phyloP scores from a whole-genome alignment of 2,329 filamentous ascomycete genomes.

The Fusarium neocosmosporiellum region DNA sequence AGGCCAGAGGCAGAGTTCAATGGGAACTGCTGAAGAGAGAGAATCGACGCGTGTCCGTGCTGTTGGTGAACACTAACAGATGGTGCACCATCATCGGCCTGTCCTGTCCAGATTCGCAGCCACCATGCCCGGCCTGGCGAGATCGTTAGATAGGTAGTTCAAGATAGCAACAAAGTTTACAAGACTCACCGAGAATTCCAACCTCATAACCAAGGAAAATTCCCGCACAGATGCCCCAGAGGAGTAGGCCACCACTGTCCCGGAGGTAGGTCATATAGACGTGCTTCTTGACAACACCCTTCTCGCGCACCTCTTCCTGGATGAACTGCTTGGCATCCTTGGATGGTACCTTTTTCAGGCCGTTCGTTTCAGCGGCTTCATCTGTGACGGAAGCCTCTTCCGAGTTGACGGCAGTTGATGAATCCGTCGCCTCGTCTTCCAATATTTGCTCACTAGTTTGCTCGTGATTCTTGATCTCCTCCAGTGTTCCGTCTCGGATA shows the following conservation, averaged over 20 bases:
- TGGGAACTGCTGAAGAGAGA: conserved; percentile 59
- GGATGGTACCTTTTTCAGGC: conserved; percentile 61
- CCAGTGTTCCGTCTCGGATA: conserved; percentile 65
- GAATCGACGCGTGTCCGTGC: conserved; percentile 56
- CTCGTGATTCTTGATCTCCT: conserved; percentile 68
- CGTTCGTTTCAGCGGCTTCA: conserved; percentile 51
- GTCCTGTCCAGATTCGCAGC: conserved; percentile 71
- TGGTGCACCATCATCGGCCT: conserved; percentile 22
- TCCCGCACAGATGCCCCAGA: conserved; percentile 67
- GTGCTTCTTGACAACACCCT: conserved; percentile 73
- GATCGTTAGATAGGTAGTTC: conserved; percentile 6
- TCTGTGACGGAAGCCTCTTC: conserved; percentile 59
- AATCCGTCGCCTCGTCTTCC: conserved; percentile 59
- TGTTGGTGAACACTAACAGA: conserved; percentile 45
- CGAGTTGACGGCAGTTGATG: conserved; percentile 65
- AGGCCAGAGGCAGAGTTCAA: conserved; percentile 52
- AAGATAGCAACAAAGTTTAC: not conserved
- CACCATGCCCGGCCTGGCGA: conserved; percentile 67
- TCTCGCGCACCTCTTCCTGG: conserved; percentile 79
- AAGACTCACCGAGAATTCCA: conserved; percentile 61
- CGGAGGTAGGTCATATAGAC: conserved; percentile 77
- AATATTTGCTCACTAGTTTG: conserved; percentile 57
- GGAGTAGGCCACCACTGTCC: conserved; percentile 71
- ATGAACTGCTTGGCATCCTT: conserved; percentile 76
- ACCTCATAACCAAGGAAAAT: conserved; percentile 67